These are phyloP conservation scores for Diaporthe batatas DNA, from an alignment of 2,329 filamentous ascomycete genomes.

Conservation along the genomic window DNA sequence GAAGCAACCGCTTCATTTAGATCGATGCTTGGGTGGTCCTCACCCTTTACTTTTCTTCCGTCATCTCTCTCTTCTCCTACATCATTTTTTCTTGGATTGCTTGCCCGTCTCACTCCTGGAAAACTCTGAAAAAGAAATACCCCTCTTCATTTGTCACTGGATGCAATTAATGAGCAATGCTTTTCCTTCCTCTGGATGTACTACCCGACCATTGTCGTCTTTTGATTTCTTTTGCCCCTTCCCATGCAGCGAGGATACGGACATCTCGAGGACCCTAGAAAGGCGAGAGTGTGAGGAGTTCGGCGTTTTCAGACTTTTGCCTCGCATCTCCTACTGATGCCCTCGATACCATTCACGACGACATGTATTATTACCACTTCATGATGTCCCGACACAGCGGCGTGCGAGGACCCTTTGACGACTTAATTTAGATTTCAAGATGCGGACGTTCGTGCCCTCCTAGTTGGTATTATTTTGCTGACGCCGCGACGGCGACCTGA, in stretches of 20 bases:
- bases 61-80: conserved; percentile 6
- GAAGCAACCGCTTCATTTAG: conserved; percentile 56
- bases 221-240: background rate
- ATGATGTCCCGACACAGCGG: conserved; percentile 10
- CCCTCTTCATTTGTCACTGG: conserved; percentile 37
- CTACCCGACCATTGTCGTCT: background rate
- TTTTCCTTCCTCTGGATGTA: background rate
- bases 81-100: conserved; percentile 20
- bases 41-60: conserved; percentile 1
- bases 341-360: background rate
- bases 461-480: conserved; percentile 19
- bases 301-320: background rate
- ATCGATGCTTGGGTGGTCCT: background rate
- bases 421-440: conserved; percentile 30
- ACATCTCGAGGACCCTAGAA: conserved; percentile 36
- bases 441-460: conserved; percentile 30
- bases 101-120: conserved; percentile 24
- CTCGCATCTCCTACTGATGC: background rate
- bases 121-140: conserved; percentile 38
- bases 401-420: conserved; percentile 5
- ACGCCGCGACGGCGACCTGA: background rate
- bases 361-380: conserved; percentile 37
- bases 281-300: conserved; percentile 30
- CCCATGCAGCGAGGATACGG: background rate
- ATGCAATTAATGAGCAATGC: conserved; percentile 33